Base-by-base conservation (phyloP, 75 land plant genomes). In the Isoetes taiwanensis region DNA sequence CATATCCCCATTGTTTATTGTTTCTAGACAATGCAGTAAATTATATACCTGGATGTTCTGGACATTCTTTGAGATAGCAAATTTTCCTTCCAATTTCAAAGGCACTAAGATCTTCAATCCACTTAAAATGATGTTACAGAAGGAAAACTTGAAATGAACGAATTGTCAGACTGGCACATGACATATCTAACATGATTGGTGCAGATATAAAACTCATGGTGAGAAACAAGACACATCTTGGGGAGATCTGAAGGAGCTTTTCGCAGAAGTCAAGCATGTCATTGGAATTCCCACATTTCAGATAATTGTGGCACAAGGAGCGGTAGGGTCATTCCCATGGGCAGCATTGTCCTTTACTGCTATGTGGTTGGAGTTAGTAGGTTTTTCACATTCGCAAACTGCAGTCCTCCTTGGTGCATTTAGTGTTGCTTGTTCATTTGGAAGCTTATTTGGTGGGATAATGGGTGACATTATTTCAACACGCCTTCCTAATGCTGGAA, bases 301-400 rank as follows among this genome's bases (percentile, higher is more conserved):
- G 63, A 71, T 84, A 25, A 64, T 86, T 34, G 89, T 80, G 12
- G 89, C 84, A n/a, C 93, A 86, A 56, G 89, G 93, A 10, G 79
- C 78, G 2, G 59, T 82, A 2, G 93, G 93, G 24, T 74, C 77
- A 6, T 83, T 86, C 26, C 89, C 93, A 16, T 86, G 93, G 93
- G 87, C 88, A 11, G 88, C 89, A 0, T 66, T 86, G 30, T 67
- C 93, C 30, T 86, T 86, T 68, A 75, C 77, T n/a, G 70, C 93
- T 14, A 78, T 86, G 84, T 86, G 89, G 89, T 56, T 84, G 32
- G 89, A 84, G 77, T 70, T 84, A 32, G 80, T 54, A 2, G 93
- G 89, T 0, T 84, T 86, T 38, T 72, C 88, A 5, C 81, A 86
- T 52, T 23, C 43, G 41, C 56, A 56, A 25, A 84, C 89, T 6